Percentiles rank a stretch among this genome's conserved stretches.
These are phyloP conservation scores for Hypomyces perniciosus DNA, from an alignment of 2,329 filamentous ascomycete genomes.

Conservation along the genomic window DNA sequence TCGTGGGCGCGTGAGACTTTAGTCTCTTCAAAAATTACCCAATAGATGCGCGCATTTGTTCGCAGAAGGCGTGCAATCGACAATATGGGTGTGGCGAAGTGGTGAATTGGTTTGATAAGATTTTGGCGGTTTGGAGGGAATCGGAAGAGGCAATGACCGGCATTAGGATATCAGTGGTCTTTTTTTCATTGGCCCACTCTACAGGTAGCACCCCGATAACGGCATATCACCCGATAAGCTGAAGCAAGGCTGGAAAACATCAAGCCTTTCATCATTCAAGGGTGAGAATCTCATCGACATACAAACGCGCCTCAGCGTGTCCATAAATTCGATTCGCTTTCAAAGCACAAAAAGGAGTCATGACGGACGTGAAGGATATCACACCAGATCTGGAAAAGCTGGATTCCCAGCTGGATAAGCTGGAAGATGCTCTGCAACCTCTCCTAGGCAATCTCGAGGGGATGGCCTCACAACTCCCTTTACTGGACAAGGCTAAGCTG, in stretches of 20 bases:
- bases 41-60: background rate
- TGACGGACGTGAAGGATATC: conserved; percentile 48
- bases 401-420: conserved; percentile 69
- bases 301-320: background rate
- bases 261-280: background rate
- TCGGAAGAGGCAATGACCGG: background rate
- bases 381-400: conserved; percentile 66
- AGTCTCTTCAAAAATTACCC: background rate
- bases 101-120: background rate
- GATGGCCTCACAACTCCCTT: conserved; percentile 69
- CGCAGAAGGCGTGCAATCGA: background rate
- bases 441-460: conserved; percentile 62
- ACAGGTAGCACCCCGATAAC: background rate
- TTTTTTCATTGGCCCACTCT: background rate
- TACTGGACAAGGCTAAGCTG: conserved; percentile 93
- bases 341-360: conserved; percentile 13
- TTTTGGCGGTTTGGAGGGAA: background rate
- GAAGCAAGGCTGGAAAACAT: background rate
- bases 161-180: background rate
- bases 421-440: conserved; percentile 70
- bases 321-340: background rate
- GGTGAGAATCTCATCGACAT: background rate
- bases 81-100: background rate
- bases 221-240: background rate
- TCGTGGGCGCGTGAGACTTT: background rate